Base-by-base conservation (phyloP, 2,329 filamentous ascomycete species). In the Cladosporium colombiae region DNA sequence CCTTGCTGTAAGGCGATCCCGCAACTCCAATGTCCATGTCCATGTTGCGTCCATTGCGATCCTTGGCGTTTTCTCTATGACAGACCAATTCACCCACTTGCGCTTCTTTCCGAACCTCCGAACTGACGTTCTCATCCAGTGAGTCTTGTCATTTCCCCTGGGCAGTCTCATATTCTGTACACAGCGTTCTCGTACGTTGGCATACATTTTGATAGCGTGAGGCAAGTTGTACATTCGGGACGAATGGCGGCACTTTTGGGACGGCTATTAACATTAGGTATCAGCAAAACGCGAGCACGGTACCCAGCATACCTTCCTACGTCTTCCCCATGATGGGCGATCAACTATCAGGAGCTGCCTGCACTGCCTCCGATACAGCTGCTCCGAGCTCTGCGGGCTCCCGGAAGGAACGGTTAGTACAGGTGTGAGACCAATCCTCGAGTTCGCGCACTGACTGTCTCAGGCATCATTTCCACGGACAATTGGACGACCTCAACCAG, bases 391-490 rank as follows among this genome's bases (percentile, higher is more conserved):
- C 49, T 29, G 60, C 31, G 25, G 6, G 52, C 23, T 25, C 21
- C 3, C 23, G 35, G 25, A 55, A 29, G 29, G 61, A 63, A 6
- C 61, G 56, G 61, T 62, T 21, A 55, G 52, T 55, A 55, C 18
- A 21, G 14, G 14, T 55, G 18, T 21, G 16, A 55, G 31, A 29
- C 31, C 52, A 55, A 21, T n/a, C 27, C 11, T n/a, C 52, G 52
- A 31, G 31, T 37, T 40, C 18, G 23, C 61, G 61, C 50, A 44
- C 61, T 63, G 35, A 63, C 37, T 55, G 33, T 31, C n/a, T 31
- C 37, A 63, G 61, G 2, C 37, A 60, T 27, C 58, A 66, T 27
- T 68, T 68, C n/a, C 65, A 69, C n/a, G 35, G 62, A 27, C 68
- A 69, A 49, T 53, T 67, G 23, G 66, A 69, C 40, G 52, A 62